phyloP scores from a whole-genome alignment of 2,329 filamentous ascomycete genomes.

The Colletotrichum godetiae region DNA sequence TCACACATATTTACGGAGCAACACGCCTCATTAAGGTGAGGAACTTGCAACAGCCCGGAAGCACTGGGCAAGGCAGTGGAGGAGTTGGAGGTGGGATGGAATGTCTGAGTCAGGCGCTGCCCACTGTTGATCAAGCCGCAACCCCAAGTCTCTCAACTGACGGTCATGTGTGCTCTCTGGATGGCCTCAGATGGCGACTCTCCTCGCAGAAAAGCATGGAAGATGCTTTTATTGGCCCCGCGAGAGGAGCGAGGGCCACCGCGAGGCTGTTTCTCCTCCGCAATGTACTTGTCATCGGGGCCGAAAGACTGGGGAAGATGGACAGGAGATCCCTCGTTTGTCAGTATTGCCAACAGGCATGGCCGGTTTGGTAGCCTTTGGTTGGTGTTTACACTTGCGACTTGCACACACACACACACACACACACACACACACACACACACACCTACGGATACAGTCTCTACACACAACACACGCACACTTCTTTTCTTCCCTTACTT shows the following conservation, averaged over 20 bases:
- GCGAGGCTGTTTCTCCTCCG: background rate
- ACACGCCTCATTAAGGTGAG: background rate
- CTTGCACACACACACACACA: background rate
- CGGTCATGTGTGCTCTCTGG: slow-evolving; percentile 23
- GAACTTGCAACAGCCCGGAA: background rate
- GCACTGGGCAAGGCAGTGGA: background rate
- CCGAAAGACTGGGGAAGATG: background rate
- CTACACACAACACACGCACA: no score
- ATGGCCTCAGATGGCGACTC: background rate
- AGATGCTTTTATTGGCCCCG: slow-evolving; percentile 10
- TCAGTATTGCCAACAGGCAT: background rate
- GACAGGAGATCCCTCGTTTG: background rate
- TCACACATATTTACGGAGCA: background rate
- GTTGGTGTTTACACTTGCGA: background rate
- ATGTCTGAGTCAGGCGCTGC: slow-evolving; percentile 28
- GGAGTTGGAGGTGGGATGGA: background rate
- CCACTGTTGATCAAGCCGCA: slow-evolving; percentile 2
- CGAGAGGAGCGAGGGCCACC: background rate
- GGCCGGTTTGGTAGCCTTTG: background rate
- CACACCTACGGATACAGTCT: no score
- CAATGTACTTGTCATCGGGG: background rate
- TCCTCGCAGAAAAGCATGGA: slow-evolving; percentile 15
- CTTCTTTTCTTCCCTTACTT: slow-evolving; percentile 16
- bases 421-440: no score
- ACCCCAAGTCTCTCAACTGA: background rate